phyloP scores from a whole-genome alignment of 192 early-diverging fungal genomes.

The Mortierella claussenii region DNA sequence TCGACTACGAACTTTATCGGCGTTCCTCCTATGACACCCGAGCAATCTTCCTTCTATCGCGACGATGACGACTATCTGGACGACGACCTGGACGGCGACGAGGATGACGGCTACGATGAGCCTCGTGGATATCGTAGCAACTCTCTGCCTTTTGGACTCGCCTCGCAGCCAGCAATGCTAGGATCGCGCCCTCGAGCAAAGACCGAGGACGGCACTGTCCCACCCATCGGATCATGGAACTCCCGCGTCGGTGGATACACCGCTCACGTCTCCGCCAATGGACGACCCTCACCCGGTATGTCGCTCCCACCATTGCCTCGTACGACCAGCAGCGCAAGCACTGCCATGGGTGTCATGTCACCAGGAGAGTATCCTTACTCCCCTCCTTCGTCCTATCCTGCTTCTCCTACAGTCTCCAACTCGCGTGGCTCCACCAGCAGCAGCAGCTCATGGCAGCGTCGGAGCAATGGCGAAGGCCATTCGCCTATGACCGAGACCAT shows the following conservation, averaged over 20 bases:
- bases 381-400: constrained; percentile 66
- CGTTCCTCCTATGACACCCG: constrained; percentile 25
- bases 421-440: constrained; percentile 54
- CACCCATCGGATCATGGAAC: constrained; percentile 43
- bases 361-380: constrained; percentile 59
- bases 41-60: constrained; percentile 54
- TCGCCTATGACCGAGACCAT: constrained; percentile 64
- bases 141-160: constrained; percentile 54
- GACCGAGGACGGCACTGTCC: constrained; percentile 50
- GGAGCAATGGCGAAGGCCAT: constrained; percentile 56
- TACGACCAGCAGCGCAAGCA: constrained; percentile 36
- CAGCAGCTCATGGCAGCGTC: constrained; percentile 54
- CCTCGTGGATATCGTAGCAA: constrained; percentile 49
- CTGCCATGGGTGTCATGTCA: constrained; percentile 48
- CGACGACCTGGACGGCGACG: constrained; percentile 54
- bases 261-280: constrained; percentile 20
- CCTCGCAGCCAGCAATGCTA: constrained; percentile 32
- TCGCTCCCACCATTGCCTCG: constrained; percentile 53
- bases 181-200: constrained; percentile 48
- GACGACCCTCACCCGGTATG: constrained; percentile 42
- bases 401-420: constrained; percentile 63
- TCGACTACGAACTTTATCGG: constrained; percentile 49
- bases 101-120: constrained; percentile 45
- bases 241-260: constrained; percentile 30
- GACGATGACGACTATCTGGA: constrained; percentile 61